Percentiles rank a stretch among this genome's conserved stretches.
Conservation (phyloP, 1,139 yeast genomes). For the Saccharomyces hybrid region DNA sequence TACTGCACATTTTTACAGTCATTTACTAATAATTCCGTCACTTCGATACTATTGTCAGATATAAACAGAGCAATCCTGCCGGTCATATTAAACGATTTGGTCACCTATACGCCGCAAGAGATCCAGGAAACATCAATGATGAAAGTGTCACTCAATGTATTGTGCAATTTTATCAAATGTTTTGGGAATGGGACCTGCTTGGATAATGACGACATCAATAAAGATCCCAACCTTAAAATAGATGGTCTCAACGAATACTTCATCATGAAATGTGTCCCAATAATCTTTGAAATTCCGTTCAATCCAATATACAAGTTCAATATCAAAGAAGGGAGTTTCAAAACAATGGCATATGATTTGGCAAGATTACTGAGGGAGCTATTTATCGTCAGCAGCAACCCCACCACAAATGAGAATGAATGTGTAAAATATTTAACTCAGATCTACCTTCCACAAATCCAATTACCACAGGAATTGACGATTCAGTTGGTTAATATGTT, state of each 20-base stretch:
- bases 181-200: constrained; percentile 64
- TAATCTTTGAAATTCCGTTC: constrained; percentile 74
- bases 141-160: constrained; percentile 61
- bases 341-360: constrained; percentile 67
- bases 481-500: constrained; percentile 52
- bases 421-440: constrained; percentile 45
- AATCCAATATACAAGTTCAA: constrained; percentile 53
- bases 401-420: constrained; percentile 27
- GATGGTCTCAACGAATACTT: constrained; percentile 67
- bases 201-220: constrained; percentile 46
- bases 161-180: constrained; percentile 56
- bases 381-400: constrained; percentile 31
- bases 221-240: constrained; percentile 46
- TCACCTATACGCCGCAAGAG: constrained; percentile 61
- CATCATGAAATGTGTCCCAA: constrained; percentile 57
- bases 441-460: constrained; percentile 49
- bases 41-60: constrained; percentile 66
- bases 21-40: constrained; percentile 66
- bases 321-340: constrained; percentile 69
- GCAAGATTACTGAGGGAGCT: constrained; percentile 62
- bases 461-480: constrained; percentile 48
- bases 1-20: constrained; percentile 63
- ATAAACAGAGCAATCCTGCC: constrained; percentile 59
- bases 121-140: constrained; percentile 44
- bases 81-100: constrained; percentile 52